Evolutionary conservation across 108 stramenopile genomes (phyloP).

Genomic region (Skeletonema tropicum): DNA sequence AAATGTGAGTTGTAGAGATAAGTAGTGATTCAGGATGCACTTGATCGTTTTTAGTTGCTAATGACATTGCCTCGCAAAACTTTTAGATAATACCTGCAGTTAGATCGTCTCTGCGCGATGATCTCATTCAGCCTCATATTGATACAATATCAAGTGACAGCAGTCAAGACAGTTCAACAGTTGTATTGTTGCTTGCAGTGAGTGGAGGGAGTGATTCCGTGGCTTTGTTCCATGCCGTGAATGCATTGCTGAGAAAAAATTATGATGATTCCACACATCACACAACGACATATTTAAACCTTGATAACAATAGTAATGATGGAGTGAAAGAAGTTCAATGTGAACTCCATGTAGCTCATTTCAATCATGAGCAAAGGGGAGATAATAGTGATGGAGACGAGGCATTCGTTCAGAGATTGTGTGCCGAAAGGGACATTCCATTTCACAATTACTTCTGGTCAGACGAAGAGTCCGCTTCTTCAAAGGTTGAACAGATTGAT

Average conservation of each 20-base stretch:
- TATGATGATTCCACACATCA: not conserved
- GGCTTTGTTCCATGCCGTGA: conserved; percentile 73
- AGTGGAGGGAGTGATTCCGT: conserved; percentile 93
- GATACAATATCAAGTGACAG: not conserved
- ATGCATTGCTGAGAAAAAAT: conserved; percentile 39
- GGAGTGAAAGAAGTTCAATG: conserved; percentile 32
- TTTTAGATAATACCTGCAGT: conserved; percentile 19
- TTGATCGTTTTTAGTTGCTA: not conserved
- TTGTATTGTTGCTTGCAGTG: conserved; percentile 68
- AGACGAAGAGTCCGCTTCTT: conserved; percentile 14
- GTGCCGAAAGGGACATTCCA: conserved; percentile 51
- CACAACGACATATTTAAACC: conserved; percentile 12
- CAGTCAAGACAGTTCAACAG: conserved; percentile 7
- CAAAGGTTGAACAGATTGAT: conserved; percentile 8
- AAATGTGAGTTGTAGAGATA: not conserved
- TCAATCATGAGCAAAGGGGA: conserved; percentile 84
- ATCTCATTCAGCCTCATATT: conserved; percentile 29
- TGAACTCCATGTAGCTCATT: conserved; percentile 80
- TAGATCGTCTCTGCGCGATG: conserved; percentile 21
- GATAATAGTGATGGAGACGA: conserved; percentile 68
- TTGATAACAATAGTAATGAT: conserved; percentile 16
- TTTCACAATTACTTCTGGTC: conserved; percentile 69
- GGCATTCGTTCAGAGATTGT: conserved; percentile 64
- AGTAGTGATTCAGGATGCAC: too few species aligned
- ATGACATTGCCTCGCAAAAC: not conserved